phyloP scores from a whole-genome alignment of 495 filamentous ascomycete species.

The Massariosphaeria phaeospora region DNA sequence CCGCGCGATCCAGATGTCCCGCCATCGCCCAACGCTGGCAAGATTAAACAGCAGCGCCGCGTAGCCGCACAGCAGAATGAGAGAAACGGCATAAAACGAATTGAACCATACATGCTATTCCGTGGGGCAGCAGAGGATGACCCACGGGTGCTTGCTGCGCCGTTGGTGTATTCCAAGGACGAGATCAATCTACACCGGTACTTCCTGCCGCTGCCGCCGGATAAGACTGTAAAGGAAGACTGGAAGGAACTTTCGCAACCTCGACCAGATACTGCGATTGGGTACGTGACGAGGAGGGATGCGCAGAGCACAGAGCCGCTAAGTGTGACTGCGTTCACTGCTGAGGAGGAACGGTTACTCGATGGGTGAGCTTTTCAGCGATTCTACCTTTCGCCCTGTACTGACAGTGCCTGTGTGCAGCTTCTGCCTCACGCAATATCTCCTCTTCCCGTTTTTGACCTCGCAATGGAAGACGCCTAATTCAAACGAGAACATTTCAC shows the following conservation, averaged over 20 bases:
- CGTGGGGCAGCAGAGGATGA: neutral
- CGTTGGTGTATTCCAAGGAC: no score
- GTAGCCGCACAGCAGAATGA: neutral
- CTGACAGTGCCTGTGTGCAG: slow-evolving; percentile 3
- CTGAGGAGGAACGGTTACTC: neutral
- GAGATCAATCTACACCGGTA: no score
- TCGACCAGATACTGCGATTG: neutral
- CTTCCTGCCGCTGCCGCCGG: no score
- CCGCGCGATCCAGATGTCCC: no score
- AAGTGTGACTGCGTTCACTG: neutral
- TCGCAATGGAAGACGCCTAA: slow-evolving; percentile 12
- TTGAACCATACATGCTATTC: neutral
- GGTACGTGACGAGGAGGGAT: neutral
- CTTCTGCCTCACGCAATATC: slow-evolving; percentile 1
- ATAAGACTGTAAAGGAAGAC: no score
- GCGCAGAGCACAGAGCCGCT: neutral
- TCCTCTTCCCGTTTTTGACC: slow-evolving; percentile 13
- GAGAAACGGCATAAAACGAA: slow-evolving; percentile 2
- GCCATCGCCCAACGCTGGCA: no score
- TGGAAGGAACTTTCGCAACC: no score
- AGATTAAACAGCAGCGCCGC: neutral
- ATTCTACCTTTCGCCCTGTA: neutral
- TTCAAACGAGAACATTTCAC: slow-evolving; percentile 4
- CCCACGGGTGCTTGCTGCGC: no score
- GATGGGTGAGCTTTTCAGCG: neutral